Percentiles rank a stretch among this genome's conserved stretches.
These are phyloP conservation scores for Citrullus mucosospermus DNA, from an alignment of 306 rosid species.

Conservation along the genomic window DNA sequence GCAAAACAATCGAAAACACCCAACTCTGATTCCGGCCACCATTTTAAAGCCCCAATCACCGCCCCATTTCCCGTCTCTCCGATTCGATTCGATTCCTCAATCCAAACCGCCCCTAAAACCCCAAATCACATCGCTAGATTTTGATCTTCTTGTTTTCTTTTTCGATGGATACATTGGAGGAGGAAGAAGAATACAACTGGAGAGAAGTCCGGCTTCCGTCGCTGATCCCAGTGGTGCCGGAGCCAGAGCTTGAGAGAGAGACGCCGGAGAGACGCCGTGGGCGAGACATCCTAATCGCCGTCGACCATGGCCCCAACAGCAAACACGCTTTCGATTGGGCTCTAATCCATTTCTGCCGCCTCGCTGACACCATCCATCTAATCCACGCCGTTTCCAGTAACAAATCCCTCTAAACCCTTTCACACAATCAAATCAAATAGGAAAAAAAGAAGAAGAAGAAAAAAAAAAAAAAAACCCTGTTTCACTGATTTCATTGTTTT, in stretches of 20 bases:
- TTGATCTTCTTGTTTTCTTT: not conserved
- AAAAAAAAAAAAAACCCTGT: not conserved
- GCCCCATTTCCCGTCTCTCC: not conserved
- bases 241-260: conserved; percentile 58
- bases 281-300: conserved; percentile 52
- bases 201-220: conserved; percentile 57
- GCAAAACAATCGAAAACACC: not conserved
- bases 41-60: not conserved
- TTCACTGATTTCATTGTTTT: not conserved
- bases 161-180: conserved; percentile 57
- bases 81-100: not conserved
- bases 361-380: conserved; percentile 78
- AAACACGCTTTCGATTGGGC: conserved; percentile 93
- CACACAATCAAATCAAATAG: not conserved
- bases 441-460: no score
- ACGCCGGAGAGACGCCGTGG: conserved; percentile 60
- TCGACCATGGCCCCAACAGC: conserved; percentile 75
- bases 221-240: conserved; percentile 28
- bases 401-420: not conserved
- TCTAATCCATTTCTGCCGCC: conserved; percentile 56
- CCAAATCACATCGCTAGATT: not conserved
- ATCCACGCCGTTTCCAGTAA: conserved; percentile 72
- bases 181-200: conserved; percentile 54
- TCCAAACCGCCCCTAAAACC: not conserved
- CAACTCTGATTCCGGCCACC: not conserved